A percentile compares a stretch with the other conserved stretches of the same genome.
Evolutionary conservation across 805 yeast species (phyloP).

Genomic region (Starmerella cellae): DNA sequence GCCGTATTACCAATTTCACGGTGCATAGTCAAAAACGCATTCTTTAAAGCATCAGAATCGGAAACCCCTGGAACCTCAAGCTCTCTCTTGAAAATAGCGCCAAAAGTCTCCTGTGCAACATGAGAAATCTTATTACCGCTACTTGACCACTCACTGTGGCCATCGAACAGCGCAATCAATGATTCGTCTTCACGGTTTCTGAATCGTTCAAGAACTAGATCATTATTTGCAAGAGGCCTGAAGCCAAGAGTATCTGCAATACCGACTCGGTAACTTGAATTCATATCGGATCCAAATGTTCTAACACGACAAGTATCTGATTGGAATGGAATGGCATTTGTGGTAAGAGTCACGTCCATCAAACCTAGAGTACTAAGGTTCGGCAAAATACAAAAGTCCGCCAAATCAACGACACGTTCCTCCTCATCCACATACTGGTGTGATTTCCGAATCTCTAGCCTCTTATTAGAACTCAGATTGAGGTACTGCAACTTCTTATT

Average conservation of each 20-base stretch:
- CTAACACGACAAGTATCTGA: conserved; percentile 69
- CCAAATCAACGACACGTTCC: conserved; percentile 25
- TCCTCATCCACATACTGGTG: conserved; percentile 26
- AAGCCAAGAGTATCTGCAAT: conserved; percentile 78
- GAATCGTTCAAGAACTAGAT: conserved; percentile 74
- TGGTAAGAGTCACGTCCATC: conserved; percentile 89
- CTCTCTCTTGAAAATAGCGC: conserved; percentile 54
- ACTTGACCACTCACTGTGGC: conserved; percentile 37
- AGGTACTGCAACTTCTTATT: conserved; percentile 62
- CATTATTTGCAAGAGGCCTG: conserved; percentile 57
- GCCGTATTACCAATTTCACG: conserved; percentile 55
- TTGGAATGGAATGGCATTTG: conserved; percentile 83
- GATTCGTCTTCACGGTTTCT: conserved; percentile 75
- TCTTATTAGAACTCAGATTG: conserved; percentile 83
- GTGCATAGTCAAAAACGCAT: conserved; percentile 67
- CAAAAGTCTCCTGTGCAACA: conserved; percentile 59
- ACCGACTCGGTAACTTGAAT: conserved; percentile 65
- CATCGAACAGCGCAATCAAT: conserved; percentile 74
- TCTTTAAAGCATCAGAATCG: conserved; percentile 62
- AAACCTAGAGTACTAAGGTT: conserved; percentile 64
- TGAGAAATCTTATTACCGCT: conserved; percentile 40
- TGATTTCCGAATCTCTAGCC: conserved; percentile 63
- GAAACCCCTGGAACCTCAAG: conserved; percentile 39
- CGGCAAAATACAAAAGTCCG: conserved; percentile 61
- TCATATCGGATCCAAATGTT: conserved; percentile 71